Percentiles rank a stretch among this genome's conserved stretches.
These are phyloP conservation scores for Xylariaceae sp. DNA, from an alignment of 2,329 filamentous ascomycete species.

Conservation along the genomic window DNA sequence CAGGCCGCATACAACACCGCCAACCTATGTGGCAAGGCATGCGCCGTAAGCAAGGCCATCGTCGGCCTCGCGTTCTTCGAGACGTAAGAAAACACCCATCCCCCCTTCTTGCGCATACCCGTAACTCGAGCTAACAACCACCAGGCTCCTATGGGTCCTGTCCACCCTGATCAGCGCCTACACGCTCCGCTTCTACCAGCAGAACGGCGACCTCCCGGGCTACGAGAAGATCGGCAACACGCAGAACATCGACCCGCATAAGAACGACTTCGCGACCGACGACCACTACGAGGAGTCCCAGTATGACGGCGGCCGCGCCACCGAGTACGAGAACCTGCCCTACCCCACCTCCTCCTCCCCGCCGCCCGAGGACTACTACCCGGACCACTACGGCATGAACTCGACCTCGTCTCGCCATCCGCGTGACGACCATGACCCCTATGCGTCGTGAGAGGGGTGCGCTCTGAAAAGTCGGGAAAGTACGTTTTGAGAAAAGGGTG, in stretches of 20 bases:
- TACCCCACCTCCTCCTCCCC: constrained; percentile 17
- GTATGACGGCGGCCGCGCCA: constrained; percentile 50
- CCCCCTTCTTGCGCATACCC: background rate
- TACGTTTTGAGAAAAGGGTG: no score
- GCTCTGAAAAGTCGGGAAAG: constrained; percentile 13
- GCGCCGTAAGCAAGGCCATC: constrained; percentile 57
- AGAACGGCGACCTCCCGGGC: constrained; percentile 57
- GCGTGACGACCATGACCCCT: constrained; percentile 26
- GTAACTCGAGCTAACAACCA: background rate
- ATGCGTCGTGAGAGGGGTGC: constrained; percentile 16
- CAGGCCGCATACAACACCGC: constrained; percentile 59
- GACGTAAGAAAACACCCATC: constrained; percentile 42
- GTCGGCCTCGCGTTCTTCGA: constrained; percentile 59
- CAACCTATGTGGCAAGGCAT: constrained; percentile 50
- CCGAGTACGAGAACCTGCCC: constrained; percentile 36
- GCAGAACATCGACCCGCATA: constrained; percentile 60
- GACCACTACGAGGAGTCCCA: constrained; percentile 56
- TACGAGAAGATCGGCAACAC: constrained; percentile 46
- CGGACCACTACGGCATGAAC: constrained; percentile 29
- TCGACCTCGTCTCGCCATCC: constrained; percentile 28
- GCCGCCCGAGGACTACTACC: constrained; percentile 43
- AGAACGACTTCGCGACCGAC: constrained; percentile 61
- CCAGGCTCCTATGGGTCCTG: constrained; percentile 50
- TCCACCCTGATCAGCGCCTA: constrained; percentile 54
- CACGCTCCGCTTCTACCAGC: constrained; percentile 57